Percentiles rank a stretch among this genome's conserved stretches.
phyloP scores from a whole-genome alignment of 2,329 filamentous ascomycete species.

The Bimuria novae-zelandiae region DNA sequence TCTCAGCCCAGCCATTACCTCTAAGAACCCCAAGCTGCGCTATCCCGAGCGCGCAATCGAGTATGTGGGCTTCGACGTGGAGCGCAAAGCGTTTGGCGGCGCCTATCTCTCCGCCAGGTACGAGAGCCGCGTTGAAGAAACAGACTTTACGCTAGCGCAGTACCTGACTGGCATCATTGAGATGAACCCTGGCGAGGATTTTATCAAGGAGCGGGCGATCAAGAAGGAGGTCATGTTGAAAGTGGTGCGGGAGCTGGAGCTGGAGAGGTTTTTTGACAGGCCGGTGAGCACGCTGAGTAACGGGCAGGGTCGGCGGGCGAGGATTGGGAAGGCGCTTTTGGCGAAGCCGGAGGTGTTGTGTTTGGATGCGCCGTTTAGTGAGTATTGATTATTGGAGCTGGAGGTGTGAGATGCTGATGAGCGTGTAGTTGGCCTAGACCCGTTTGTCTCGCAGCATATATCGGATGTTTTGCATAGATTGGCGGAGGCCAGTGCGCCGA shows the following conservation, averaged over 20 bases:
- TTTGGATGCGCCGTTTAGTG: slow-evolving; percentile 83
- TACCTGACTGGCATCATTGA: slow-evolving; percentile 83
- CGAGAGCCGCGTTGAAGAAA: slow-evolving; percentile 82
- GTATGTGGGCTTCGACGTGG: slow-evolving; percentile 88
- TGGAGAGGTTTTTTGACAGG: slow-evolving; percentile 72
- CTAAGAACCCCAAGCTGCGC: slow-evolving; percentile 57
- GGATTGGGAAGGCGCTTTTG: slow-evolving; percentile 85
- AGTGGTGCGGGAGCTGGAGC: slow-evolving; percentile 70
- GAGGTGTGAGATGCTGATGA: slow-evolving; percentile 4
- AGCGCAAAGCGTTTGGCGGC: slow-evolving; percentile 62
- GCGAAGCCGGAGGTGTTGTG: slow-evolving; percentile 78
- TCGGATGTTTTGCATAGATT: slow-evolving; percentile 72
- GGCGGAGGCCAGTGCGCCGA: slow-evolving; percentile 68
- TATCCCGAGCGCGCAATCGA: slow-evolving; percentile 72
- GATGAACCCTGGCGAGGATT: slow-evolving; percentile 70
- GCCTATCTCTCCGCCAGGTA: slow-evolving; percentile 89
- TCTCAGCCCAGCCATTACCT: slow-evolving; percentile 62
- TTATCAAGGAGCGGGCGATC: slow-evolving; percentile 51
- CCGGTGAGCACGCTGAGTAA: slow-evolving; percentile 92
- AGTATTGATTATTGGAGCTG: slow-evolving; percentile 22
- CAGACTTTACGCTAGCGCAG: slow-evolving; percentile 82
- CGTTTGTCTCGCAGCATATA: slow-evolving; percentile 73
- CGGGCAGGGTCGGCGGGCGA: slow-evolving; percentile 83
- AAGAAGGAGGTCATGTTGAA: slow-evolving; percentile 58
- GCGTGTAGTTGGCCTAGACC: slow-evolving; percentile 79